phyloP scores from a whole-genome alignment of 352 stramenopile genomes.

The Saprolegnia diclina region DNA sequence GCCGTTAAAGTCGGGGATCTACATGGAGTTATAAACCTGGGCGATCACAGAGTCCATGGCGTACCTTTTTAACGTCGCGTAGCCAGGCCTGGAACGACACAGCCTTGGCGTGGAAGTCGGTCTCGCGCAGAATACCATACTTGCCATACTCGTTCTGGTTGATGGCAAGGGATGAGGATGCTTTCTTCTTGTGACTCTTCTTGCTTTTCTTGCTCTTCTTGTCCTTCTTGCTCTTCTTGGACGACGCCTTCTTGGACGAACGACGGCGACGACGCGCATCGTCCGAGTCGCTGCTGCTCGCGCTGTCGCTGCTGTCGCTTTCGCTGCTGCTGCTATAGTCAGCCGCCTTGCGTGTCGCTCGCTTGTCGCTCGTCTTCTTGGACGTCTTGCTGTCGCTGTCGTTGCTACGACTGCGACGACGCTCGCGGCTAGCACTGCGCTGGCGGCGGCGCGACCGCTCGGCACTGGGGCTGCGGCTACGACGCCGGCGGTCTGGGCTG shows the following conservation, averaged over 20 bases:
- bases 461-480: background rate
- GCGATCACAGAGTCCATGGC: no score
- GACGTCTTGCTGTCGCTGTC: no score
- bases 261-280: background rate
- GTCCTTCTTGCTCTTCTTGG: constrained; percentile 35
- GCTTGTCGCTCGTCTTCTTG: no score
- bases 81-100: constrained; percentile 95
- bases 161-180: constrained; percentile 47
- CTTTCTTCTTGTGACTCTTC: constrained; percentile 36
- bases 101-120: constrained; percentile 87
- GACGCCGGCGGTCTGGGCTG: background rate
- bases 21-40: no score
- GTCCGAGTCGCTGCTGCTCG: background rate
- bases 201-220: constrained; percentile 34
- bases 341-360: no score
- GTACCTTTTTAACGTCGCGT: constrained; percentile 89
- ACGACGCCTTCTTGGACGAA: background rate
- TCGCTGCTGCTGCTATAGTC: background rate
- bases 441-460: background rate
- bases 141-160: constrained; percentile 93
- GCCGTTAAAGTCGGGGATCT: constrained; percentile 77
- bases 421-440: no score
- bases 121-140: constrained; percentile 92
- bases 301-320: constrained; percentile 1
- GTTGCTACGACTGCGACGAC: no score